Conservation (phyloP, 495 filamentous ascomycete species). For the Lepidopterella palustris region DNA sequence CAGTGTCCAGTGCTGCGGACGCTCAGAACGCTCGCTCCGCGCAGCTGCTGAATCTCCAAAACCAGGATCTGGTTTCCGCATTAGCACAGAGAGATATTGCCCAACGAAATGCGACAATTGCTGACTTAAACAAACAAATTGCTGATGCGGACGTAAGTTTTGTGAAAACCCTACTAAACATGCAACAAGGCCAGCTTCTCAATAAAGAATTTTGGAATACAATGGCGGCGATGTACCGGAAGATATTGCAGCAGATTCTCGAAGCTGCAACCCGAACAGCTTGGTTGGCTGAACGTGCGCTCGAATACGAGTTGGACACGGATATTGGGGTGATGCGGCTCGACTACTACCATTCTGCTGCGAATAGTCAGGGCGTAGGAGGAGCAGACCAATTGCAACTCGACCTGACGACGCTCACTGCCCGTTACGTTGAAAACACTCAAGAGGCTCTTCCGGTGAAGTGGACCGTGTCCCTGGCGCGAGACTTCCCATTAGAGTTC, state of each 20-base stretch:
- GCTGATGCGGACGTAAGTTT: not conserved
- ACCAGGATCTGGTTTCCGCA: not conserved
- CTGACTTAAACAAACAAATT: not conserved
- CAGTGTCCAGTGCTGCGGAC: not conserved
- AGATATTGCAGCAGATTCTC: not conserved
- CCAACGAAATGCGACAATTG: not conserved
- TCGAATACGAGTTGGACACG: not conserved
- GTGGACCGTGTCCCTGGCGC: not conserved
- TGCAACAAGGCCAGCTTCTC: not conserved
- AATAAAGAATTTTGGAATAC: not conserved
- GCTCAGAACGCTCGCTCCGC: not conserved
- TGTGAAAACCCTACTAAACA: not conserved
- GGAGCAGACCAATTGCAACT: not conserved
- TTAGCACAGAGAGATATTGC: not conserved
- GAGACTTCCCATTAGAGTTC: not conserved
- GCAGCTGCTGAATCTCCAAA: not conserved
- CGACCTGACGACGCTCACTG: not conserved
- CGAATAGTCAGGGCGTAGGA: not conserved
- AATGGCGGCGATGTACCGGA: not conserved
- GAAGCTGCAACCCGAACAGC: not conserved
- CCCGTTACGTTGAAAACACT: not conserved
- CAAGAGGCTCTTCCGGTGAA: not conserved
- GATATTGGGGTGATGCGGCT: not conserved
- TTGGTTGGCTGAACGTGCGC: not conserved
- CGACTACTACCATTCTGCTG: not conserved